Percentiles rank a stretch among this genome's conserved stretches.
Evolutionary conservation across 2,329 filamentous ascomycete species (phyloP).

Genomic region (Clarireedia sp.): DNA sequence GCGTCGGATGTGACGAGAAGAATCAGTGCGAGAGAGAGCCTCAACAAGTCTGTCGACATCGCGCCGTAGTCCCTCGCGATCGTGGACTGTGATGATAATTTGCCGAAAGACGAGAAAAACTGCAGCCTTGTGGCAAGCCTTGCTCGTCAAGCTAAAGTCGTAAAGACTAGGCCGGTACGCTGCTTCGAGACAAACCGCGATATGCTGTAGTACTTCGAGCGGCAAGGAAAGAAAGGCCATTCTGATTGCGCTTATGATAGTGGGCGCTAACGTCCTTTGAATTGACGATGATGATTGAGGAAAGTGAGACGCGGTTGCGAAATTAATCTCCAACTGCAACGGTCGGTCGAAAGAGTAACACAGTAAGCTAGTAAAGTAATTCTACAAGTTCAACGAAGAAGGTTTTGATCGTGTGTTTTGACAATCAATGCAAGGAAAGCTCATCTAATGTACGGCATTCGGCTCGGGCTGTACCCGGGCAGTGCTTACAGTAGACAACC

Average conservation of each 20-base stretch:
- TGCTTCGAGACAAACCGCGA: neutral
- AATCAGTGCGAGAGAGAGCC: neutral
- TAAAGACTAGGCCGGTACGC: neutral
- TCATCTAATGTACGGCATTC: neutral
- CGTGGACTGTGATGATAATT: neutral
- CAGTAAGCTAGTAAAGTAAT: neutral
- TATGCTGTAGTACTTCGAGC: neutral
- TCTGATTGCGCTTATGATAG: neutral
- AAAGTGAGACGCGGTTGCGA: neutral
- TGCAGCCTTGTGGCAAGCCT: neutral
- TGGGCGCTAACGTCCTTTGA: neutral
- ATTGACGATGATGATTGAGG: neutral
- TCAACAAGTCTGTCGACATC: neutral
- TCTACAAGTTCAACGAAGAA: neutral
- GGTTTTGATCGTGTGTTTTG: neutral
- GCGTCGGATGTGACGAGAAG: conserved; percentile 5
- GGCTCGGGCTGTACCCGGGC: neutral
- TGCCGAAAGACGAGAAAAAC: neutral
- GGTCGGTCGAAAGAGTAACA: neutral
- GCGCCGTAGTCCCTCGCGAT: neutral
- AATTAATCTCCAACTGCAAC: neutral
- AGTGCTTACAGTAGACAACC: neutral
- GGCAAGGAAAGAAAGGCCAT: neutral
- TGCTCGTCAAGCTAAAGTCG: neutral
- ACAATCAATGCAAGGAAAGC: neutral